Conservation (phyloP, 441 rosid species). For the Daphne laureola region DNA sequence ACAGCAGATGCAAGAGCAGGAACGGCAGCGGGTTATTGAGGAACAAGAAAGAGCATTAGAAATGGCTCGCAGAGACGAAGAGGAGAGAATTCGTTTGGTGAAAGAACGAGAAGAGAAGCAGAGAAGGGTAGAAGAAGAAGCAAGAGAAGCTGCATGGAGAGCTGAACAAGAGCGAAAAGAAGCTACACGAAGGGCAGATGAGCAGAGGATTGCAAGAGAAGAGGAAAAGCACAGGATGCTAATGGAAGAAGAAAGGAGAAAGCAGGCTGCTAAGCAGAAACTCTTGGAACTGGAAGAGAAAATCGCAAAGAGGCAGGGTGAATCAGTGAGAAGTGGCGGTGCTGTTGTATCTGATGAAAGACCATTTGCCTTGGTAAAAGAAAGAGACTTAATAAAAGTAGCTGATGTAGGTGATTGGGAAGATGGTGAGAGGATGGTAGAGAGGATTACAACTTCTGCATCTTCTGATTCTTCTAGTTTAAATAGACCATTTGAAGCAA, state of each 20-base stretch:
- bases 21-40: constrained; percentile 58
- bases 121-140: constrained; percentile 78
- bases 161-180: constrained; percentile 80
- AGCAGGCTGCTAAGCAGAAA: constrained; percentile 90
- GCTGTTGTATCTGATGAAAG: constrained; percentile 45
- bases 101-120: constrained; percentile 73
- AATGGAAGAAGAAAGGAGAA: constrained; percentile 95
- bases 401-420: constrained; percentile 75
- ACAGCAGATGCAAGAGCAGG: constrained; percentile 94
- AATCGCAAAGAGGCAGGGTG: constrained; percentile 82
- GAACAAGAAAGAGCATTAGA: constrained; percentile 86
- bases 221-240: constrained; percentile 71
- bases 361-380: constrained; percentile 31
- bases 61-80: constrained; percentile 80
- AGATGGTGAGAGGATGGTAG: constrained; percentile 84
- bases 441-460: constrained; percentile 73
- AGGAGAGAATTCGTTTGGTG: constrained; percentile 63
- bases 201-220: constrained; percentile 78
- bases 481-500: constrained; percentile 46
- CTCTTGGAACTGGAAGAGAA: constrained; percentile 90
- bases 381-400: constrained; percentile 34
- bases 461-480: constrained; percentile 58
- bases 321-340: constrained; percentile 37
- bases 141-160: constrained; percentile 82
- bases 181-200: constrained; percentile 66